These are phyloP conservation scores for Calamus simplicifolius DNA, from an alignment of 176 grass and related monocot genomes.

Conservation along the genomic window DNA sequence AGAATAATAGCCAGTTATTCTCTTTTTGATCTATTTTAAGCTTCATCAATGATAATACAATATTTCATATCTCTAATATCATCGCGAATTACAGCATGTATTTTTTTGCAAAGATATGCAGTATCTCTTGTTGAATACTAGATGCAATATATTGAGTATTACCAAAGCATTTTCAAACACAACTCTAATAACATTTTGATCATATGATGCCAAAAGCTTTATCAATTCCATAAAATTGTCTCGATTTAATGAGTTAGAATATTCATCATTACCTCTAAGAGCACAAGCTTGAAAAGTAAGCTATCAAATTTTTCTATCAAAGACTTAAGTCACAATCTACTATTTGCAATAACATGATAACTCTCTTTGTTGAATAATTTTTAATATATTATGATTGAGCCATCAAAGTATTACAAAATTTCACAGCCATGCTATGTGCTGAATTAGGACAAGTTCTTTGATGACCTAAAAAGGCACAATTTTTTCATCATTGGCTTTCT, in stretches of 20 bases:
- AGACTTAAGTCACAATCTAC: not conserved
- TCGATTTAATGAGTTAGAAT: not conserved
- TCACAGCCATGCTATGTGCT: constrained; percentile 10
- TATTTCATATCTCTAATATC: constrained; percentile 17
- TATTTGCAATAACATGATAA: not conserved
- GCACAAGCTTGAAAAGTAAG: constrained; percentile 9
- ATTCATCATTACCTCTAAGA: constrained; percentile 19
- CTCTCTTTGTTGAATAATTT: not conserved
- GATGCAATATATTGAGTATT: constrained; percentile 11
- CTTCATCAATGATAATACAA: constrained; percentile 20
- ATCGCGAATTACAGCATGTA: constrained; percentile 2
- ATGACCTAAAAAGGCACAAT: constrained; percentile 14
- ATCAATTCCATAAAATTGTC: constrained; percentile 21
- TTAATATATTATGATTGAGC: constrained; percentile 4
- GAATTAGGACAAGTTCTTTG: constrained; percentile 12
- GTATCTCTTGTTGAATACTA: constrained; percentile 22
- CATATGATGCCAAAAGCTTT: constrained; percentile 14
- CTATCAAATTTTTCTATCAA: constrained; percentile 5
- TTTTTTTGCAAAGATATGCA: constrained; percentile 7
- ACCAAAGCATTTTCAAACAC: constrained; percentile 9
- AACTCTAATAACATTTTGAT: constrained; percentile 12
- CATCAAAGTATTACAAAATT: not conserved
- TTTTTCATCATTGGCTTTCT: constrained; percentile 25
- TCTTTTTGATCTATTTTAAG: no score
- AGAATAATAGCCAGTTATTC: no score